Evolutionary conservation across 2,329 filamentous ascomycete genomes (phyloP).

Genomic region (Hyphodiscus sp.): DNA sequence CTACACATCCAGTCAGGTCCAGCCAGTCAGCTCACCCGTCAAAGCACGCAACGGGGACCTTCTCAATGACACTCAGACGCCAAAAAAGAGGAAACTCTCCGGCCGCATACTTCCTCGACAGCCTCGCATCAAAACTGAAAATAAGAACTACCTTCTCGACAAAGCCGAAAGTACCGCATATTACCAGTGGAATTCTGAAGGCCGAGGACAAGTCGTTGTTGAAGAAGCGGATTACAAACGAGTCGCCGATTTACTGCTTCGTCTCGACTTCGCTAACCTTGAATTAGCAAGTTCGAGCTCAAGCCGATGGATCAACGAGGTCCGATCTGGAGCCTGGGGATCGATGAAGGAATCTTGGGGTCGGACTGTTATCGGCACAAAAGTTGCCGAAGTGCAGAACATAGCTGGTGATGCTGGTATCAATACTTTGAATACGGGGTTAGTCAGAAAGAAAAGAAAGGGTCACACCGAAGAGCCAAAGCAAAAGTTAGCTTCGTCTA

Average conservation of each 20-base stretch:
- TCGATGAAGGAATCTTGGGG: conserved; percentile 42
- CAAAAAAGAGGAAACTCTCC: conserved; percentile 42
- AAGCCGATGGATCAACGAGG: conserved; percentile 63
- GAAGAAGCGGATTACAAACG: conserved; percentile 60
- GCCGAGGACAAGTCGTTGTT: conserved; percentile 58
- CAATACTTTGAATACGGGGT: conserved; percentile 32
- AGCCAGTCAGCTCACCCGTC: conserved; percentile 8
- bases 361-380: conserved; percentile 41
- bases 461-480: conserved; percentile 15
- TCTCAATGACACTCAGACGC: conserved; percentile 13
- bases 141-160: conserved; percentile 43
- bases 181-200: conserved; percentile 58
- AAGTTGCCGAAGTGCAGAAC: conserved; percentile 23
- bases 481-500: neutral
- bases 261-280: conserved; percentile 65
- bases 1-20: conserved; percentile 14
- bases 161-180: conserved; percentile 50
- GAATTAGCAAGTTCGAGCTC: conserved; percentile 60
- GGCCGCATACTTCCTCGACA: conserved; percentile 58
- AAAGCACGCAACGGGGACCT: neutral
- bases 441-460: conserved; percentile 48
- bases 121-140: conserved; percentile 57
- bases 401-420: conserved; percentile 20
- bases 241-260: conserved; percentile 61
- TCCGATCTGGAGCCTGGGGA: conserved; percentile 38